Base-by-base conservation (phyloP, 148 eudicot genomes). In the Rhododendron williamsianum region DNA sequence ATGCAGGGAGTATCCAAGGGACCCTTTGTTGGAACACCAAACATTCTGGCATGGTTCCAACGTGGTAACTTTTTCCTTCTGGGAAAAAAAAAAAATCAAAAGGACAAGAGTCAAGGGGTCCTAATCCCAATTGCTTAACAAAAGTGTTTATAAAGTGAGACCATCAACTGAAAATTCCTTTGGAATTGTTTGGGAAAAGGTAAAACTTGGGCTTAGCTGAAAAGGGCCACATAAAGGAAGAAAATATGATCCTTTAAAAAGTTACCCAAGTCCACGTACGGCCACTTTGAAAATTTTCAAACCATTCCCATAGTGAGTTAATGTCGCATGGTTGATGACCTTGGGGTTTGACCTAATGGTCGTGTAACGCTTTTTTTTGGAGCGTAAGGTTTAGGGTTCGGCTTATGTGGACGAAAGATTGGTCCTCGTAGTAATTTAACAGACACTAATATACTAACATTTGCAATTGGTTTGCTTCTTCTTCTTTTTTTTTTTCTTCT, bases 71-170 rank as follows among this genome's bases (percentile, higher is more conserved):
- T 80, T 16, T 49, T n/a, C 21, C 15, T 33, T 21, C 10, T 12
- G 21, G 48, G 12, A 13, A 9, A 12, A 9, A 43, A 13, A 9
- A 12, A 9, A 43, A 41, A 38, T 69, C 2, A 51, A 30, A 81
- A 38, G 83, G 71, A 81, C 79, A 83, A 73, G 54, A 52, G 85
- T 73, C 80, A 83, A 83, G 63, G 65, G 67, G 36, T 77, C 67
- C 76, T 43, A 45, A 46, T 67, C 52, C 49, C 49, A 60, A 23
- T 63, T 23, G 10, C 7, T 65, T 43, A 45, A 25, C 16, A 25
- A 27, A 30, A 6, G 15, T 41, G n/a, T 35, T 43, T 67, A 2
- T 11, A 2, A 27, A n/a, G 19, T 63, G 27, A 23, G 4, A 51
- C 23, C 23, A 21, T 9, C 27, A 63, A 65, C n/a, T 18, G 36